A percentile compares a stretch with the other conserved stretches of the same genome.
phyloP scores from a whole-genome alignment of 202 grass and related monocot species.

The Schoenoplectus tabernaemontani region DNA sequence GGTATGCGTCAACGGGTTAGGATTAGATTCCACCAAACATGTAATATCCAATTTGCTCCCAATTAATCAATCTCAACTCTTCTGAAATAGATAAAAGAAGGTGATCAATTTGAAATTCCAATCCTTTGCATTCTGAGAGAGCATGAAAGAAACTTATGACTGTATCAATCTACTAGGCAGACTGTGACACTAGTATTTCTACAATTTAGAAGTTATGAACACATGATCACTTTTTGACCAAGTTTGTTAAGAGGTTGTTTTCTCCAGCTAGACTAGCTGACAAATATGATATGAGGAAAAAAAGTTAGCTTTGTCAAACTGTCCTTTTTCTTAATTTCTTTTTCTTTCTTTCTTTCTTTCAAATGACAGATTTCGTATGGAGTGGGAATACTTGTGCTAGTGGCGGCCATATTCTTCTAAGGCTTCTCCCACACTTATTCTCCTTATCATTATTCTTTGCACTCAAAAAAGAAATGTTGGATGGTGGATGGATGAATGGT shows the following conservation, averaged over 20 bases:
- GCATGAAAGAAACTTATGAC: not conserved
- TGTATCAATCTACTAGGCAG: not conserved
- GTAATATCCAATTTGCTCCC: not conserved
- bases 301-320: slow-evolving; percentile 16
- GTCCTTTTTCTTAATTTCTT: not conserved
- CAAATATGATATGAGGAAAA: slow-evolving; percentile 15
- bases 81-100: not conserved
- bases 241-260: not conserved
- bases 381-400: slow-evolving; percentile 44
- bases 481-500: slow-evolving; percentile 3
- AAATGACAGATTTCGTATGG: slow-evolving; percentile 45
- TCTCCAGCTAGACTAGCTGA: slow-evolving; percentile 11
- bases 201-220: slow-evolving; percentile 19
- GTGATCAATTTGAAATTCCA: not conserved
- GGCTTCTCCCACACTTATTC: slow-evolving; percentile 46
- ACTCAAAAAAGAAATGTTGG: not conserved
- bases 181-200: slow-evolving; percentile 4
- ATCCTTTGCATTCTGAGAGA: not conserved
- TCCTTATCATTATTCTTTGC: slow-evolving; percentile 14
- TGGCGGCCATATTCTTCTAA: slow-evolving; percentile 51
- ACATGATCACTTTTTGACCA: not conserved
- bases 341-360: slow-evolving; percentile 5
- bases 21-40: slow-evolving; percentile 15
- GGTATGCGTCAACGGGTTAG: not conserved
- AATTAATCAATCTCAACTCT: not conserved